Evolutionary conservation across 2,329 filamentous ascomycete genomes (phyloP), one percentile per base, ranked within the genome.

Genomic region (Karstenula rhodostoma): DNA sequence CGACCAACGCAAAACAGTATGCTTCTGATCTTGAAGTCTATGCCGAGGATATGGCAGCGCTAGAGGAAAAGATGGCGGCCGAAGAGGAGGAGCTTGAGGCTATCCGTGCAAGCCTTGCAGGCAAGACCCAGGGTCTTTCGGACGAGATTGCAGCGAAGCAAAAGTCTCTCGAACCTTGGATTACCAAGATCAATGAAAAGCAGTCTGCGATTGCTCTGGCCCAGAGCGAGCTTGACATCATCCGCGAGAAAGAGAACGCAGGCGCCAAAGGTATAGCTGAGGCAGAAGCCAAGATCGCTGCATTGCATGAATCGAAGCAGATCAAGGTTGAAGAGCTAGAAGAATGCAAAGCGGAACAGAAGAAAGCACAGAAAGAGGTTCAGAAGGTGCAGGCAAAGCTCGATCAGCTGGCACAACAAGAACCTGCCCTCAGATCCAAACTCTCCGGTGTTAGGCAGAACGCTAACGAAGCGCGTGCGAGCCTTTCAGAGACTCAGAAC

Each of bases 161-260:
- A 73, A 97, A 96, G 79, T 90, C 92, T 0, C 84, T 99, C 12
- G 94, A 98, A 79, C 95, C 95, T 0, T 99, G 95, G 95, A 94
- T 90, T 68, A 93, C 93, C 67, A 98, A 95, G 80, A 94, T 99
- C 81, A 97, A 95, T 77, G 90, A 97, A 74, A 98, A 97, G 77
- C 91, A 95, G 73, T 97, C 94, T 0, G 89, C 91, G 3, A 96
- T 97, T 67, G 94, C 94, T 4, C 94, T 99, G 12, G 93, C 95
- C 1, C 92, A 97, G 76, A 97, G 93, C 77, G 94, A 99, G 77
- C 87, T 98, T 67, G 90, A 93, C 61, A 98, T 99, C 59, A 85
- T 99, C 8, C 87, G 88, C 43, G 95, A 99, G 75, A 93, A 93
- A 74, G 92, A 92, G 54, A 97, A 93, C 72, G 90, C 94, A 33